Evolutionary conservation across 805 yeast species (phyloP).

Genomic region (Nakazawaea holstii): DNA sequence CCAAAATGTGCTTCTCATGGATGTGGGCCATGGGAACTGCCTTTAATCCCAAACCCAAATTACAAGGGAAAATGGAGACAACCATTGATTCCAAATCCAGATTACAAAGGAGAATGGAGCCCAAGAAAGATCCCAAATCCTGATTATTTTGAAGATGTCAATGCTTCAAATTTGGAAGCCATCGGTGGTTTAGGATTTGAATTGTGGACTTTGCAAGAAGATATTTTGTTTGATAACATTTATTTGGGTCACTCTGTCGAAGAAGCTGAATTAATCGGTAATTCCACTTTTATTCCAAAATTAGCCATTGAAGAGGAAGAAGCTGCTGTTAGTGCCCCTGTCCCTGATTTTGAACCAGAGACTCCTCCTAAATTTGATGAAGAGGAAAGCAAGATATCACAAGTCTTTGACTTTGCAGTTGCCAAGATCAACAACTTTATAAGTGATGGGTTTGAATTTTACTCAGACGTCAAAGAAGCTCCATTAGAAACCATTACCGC

Average conservation of each 20-base stretch:
- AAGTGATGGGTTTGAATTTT: constrained; percentile 25
- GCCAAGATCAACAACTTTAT: constrained; percentile 16
- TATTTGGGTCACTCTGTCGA: constrained; percentile 79
- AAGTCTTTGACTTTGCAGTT: constrained; percentile 16
- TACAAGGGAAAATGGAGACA: constrained; percentile 78
- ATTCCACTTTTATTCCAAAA: constrained; percentile 61
- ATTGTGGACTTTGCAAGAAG: constrained; percentile 78
- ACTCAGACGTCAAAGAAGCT: constrained; percentile 33
- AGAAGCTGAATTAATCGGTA: constrained; percentile 84
- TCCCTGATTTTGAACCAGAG: constrained; percentile 34
- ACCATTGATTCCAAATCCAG: constrained; percentile 67
- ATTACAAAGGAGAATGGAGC: constrained; percentile 73
- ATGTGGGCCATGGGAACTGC: constrained; percentile 80
- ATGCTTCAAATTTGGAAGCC: constrained; percentile 57
- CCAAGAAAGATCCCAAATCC: constrained; percentile 70
- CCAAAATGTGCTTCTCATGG: constrained; percentile 70
- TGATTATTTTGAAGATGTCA: constrained; percentile 49
- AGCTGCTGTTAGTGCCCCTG: constrained; percentile 35
- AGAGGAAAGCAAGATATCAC: constrained; percentile 2
- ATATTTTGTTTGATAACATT: constrained; percentile 75
- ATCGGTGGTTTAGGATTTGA: constrained; percentile 86
- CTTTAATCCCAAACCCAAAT: constrained; percentile 58
- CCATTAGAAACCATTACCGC: constrained; percentile 39
- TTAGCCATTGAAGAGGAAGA: constrained; percentile 41
- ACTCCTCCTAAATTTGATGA: constrained; percentile 33